Base-by-base conservation (phyloP, 495 filamentous ascomycete genomes). In the Aspergillus campestris region DNA sequence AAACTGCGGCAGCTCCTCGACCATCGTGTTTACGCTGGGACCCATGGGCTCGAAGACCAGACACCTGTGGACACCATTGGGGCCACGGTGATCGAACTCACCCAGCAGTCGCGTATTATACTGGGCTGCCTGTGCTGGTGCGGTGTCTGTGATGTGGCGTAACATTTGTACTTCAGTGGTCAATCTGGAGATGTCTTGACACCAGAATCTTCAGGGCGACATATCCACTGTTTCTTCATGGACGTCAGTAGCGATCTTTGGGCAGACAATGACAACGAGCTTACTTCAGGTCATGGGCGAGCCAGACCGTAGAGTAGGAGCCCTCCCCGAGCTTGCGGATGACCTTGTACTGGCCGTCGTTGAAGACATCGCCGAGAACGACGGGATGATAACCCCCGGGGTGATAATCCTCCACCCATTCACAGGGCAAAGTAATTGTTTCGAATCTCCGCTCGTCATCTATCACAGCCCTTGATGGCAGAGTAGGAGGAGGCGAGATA, bases 11-110 rank as follows among this genome's bases (percentile, higher is more conserved):
- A 59, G 49, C 49, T 64, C 55, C 48, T 65, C 59, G 8, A 62
- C 56, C 56, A 62, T 62, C 30, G 37, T 56, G 39, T 55, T 55
- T 10, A 61, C 56, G 58, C 52, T 65, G 7, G 70, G 66, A 28
- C 71, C 71, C 65, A 77, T 65, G 8, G 58, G 56, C 45, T 76
- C 67, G 51, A 72, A 65, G 31, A 76, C 69, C 7, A 78, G 61
- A 35, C 74, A 77, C 9, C 53, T 55, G 49, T 75, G 74, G 7
- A 51, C 53, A 3, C 74, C 73, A 54, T 77, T 77, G 7, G 71
- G 72, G 7, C 70, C 70, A 30, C 43, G 30, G 45, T 70, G 64
- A 41, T 68, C 45, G 44, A 78, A 74, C 9, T 61, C 47, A 33
- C 64, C 69, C 30, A 71, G 35, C 15, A 74, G 48, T 38, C 58